Conservation (phyloP, 1,139 yeast genomes). For the Entelexis paramagnoliae region DNA sequence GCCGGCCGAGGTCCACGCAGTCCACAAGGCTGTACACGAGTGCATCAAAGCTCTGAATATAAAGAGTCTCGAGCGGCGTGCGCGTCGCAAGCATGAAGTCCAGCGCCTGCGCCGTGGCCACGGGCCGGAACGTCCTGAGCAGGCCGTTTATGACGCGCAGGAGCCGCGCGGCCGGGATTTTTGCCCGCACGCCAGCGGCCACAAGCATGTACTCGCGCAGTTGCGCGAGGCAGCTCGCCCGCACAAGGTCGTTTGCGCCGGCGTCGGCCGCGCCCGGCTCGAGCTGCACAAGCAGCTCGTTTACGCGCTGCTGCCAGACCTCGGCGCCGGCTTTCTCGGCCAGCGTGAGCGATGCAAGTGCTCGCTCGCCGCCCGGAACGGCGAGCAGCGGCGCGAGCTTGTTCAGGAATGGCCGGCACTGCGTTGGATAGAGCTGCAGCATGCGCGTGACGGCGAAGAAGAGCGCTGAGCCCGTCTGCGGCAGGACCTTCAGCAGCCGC, state of each 20-base stretch:
- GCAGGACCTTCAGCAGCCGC: constrained; percentile 37
- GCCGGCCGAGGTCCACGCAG: constrained; percentile 13
- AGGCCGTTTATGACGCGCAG: not conserved
- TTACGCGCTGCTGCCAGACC: constrained; percentile 11
- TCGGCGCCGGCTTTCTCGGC: constrained; percentile 16
- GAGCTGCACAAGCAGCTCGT: not conserved
- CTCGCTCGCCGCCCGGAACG: constrained; percentile 1
- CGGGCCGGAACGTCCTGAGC: constrained; percentile 11
- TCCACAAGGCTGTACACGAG: constrained; percentile 17
- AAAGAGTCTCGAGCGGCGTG: constrained; percentile 6
- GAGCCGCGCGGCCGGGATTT: constrained; percentile 13
- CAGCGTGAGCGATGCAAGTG: constrained; percentile 14
- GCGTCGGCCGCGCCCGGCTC: not conserved
- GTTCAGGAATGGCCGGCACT: constrained; percentile 21
- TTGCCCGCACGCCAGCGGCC: constrained; percentile 9
- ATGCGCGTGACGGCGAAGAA: constrained; percentile 11
- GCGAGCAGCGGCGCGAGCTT: constrained; percentile 14
- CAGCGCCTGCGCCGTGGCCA: not conserved
- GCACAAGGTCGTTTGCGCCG: not conserved
- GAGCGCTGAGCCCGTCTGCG: not conserved
- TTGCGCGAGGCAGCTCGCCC: not conserved
- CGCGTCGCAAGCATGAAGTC: constrained; percentile 13
- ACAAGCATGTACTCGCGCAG: constrained; percentile 10
- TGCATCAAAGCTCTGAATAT: constrained; percentile 16
- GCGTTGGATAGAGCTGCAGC: constrained; percentile 21